A percentile compares a stretch with the other conserved stretches of the same genome.
These are phyloP conservation scores for Thamnidium elegans DNA, from an alignment of 192 early-diverging fungal genomes.

Conservation along the genomic window DNA sequence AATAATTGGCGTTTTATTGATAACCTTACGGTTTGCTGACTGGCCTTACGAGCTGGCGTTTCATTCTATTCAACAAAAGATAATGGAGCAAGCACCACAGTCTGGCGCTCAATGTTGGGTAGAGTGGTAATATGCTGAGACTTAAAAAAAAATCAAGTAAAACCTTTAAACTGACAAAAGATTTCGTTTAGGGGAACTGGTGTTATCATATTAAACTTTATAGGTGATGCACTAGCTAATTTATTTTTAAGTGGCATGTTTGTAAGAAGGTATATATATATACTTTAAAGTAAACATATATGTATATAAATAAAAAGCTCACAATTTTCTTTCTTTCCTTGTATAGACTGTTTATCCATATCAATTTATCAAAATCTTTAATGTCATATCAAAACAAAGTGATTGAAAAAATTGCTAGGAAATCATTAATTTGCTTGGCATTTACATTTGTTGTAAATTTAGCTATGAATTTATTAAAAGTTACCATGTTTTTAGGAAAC, in stretches of 20 bases:
- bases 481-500: conserved; percentile 32
- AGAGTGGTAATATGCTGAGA: conserved; percentile 22
- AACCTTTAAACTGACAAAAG: neutral
- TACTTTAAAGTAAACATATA: neutral
- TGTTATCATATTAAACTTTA: conserved; percentile 37
- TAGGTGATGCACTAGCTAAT: conserved; percentile 34
- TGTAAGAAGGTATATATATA: conserved; percentile 29
- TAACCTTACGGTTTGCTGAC: conserved; percentile 30
- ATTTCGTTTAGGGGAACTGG: conserved; percentile 22
- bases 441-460: conserved; percentile 31
- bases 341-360: conserved; percentile 33
- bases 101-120: conserved; percentile 24
- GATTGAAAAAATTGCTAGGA: conserved; percentile 35
- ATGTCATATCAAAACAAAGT: conserved; percentile 22
- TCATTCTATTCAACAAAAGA: conserved; percentile 8
- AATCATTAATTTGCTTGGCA: conserved; percentile 31
- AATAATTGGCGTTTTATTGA: conserved; percentile 19
- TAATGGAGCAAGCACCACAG: conserved; percentile 1
- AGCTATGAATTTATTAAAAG: conserved; percentile 36
- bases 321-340: neutral
- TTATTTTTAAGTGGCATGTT: conserved; percentile 39
- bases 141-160: no score
- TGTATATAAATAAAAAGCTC: neutral
- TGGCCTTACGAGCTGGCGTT: conserved; percentile 34
- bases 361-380: conserved; percentile 10